These are phyloP conservation scores for Chalaropsis ovoidea DNA, from an alignment of 2,329 filamentous ascomycete species.

Conservation along the genomic window DNA sequence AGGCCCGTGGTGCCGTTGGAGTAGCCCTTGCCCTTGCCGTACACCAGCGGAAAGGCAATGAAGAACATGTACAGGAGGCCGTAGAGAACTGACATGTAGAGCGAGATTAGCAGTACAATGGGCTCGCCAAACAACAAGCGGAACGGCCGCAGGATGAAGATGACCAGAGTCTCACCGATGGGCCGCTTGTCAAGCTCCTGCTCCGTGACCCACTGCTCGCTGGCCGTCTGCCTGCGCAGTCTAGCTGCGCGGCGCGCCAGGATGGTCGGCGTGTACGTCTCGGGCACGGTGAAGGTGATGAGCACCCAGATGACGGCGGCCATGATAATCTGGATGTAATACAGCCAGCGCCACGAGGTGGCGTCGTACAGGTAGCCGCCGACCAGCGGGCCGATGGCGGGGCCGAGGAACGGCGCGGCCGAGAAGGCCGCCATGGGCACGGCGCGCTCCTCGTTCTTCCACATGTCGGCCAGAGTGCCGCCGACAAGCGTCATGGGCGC, in stretches of 20 bases:
- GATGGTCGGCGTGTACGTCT: conserved; percentile 76
- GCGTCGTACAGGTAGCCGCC: conserved; percentile 67
- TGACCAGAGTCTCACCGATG: conserved; percentile 54
- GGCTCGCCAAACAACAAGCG: conserved; percentile 75
- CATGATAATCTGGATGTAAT: conserved; percentile 77
- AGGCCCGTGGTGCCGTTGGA: conserved; percentile 62
- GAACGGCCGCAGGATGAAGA: conserved; percentile 74
- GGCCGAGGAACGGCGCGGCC: conserved; percentile 72
- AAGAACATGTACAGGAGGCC: conserved; percentile 70
- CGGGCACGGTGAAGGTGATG: conserved; percentile 80
- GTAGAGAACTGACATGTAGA: conserved; percentile 80
- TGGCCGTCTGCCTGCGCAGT: conserved; percentile 58
- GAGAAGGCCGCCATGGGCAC: conserved; percentile 81
- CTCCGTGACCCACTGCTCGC: conserved; percentile 62
- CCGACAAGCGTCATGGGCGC: conserved; percentile 81
- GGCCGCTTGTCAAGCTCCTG: conserved; percentile 66
- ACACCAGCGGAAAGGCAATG: conserved; percentile 60
- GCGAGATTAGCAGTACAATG: conserved; percentile 71
- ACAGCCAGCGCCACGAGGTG: conserved; percentile 70
- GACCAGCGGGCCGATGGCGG: conserved; percentile 63
- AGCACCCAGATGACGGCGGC: conserved; percentile 58
- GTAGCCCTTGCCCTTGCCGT: conserved; percentile 69
- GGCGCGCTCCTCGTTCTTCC: conserved; percentile 71
- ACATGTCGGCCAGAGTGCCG: conserved; percentile 73
- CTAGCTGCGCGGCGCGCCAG: conserved; percentile 60